phyloP scores from a whole-genome alignment of 1,139 yeast genomes.

The Zygoascus meyerae region DNA sequence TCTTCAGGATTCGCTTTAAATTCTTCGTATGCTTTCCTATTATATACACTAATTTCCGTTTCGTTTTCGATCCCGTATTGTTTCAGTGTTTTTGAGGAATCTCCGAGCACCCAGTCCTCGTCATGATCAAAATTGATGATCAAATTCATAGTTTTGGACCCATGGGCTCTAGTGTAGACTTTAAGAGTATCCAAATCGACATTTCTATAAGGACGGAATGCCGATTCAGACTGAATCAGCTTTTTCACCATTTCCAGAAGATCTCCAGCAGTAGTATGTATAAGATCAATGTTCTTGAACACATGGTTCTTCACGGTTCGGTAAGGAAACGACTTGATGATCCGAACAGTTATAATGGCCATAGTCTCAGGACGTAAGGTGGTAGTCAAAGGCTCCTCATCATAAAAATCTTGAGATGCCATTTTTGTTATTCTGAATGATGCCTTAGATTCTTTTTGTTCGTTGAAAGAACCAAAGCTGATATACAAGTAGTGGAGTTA shows the following conservation, averaged over 20 bases:
- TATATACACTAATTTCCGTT: constrained; percentile 81
- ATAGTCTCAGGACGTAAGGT: constrained; percentile 58
- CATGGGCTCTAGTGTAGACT: constrained; percentile 91
- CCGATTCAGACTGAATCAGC: constrained; percentile 59
- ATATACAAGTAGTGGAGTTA: no score
- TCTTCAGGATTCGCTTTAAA: constrained; percentile 82
- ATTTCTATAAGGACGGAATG: constrained; percentile 74
- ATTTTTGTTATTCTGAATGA: neutral
- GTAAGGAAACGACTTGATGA: constrained; percentile 87
- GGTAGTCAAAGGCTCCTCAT: constrained; percentile 60
- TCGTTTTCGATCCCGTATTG: constrained; percentile 80
- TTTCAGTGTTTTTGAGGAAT: constrained; percentile 43
- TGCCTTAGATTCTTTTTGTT: no score
- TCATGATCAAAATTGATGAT: constrained; percentile 85
- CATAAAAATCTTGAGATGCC: constrained; percentile 5
- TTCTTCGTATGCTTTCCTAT: constrained; percentile 55
- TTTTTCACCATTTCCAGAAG: constrained; percentile 41
- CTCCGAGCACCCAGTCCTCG: constrained; percentile 59
- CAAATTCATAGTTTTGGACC: constrained; percentile 86
- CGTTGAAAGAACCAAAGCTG: no score
- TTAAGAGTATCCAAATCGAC: constrained; percentile 74
- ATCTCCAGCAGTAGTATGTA: constrained; percentile 59
- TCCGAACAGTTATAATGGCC: constrained; percentile 75
- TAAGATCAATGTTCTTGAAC: constrained; percentile 65
- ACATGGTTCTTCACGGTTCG: constrained; percentile 83